These are phyloP conservation scores for Backusella luteola DNA, from an alignment of 192 early-diverging fungal genomes.

Conservation along the genomic window DNA sequence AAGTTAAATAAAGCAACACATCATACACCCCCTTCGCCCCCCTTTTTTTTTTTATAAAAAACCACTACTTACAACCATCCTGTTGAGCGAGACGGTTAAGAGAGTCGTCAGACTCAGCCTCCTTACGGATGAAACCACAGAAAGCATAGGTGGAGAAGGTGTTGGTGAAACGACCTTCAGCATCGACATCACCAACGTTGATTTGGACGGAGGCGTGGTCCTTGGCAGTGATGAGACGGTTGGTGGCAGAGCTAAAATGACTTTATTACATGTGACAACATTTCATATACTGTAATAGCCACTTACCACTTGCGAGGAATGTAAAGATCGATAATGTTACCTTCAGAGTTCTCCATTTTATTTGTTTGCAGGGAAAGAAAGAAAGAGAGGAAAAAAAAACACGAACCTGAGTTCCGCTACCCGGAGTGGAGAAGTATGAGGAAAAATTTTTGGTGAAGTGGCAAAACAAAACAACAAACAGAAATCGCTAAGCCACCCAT, in stretches of 20 bases:
- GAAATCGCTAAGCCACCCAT: neutral
- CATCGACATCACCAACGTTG: conserved; percentile 94
- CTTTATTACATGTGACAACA: neutral
- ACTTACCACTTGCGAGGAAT: conserved; percentile 92
- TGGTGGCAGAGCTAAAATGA: conserved; percentile 85
- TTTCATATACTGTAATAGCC: neutral
- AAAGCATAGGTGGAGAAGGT: conserved; percentile 86
- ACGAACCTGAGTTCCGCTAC: neutral
- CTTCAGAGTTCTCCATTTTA: conserved; percentile 52
- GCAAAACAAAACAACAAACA: neutral
- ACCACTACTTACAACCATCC: conserved; percentile 56
- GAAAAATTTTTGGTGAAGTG: neutral
- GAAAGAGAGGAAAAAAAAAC: conserved; percentile 4
- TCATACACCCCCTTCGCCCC: neutral
- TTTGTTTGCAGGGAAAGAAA: conserved; percentile 21
- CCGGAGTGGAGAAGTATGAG: neutral
- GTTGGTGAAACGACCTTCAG: conserved; percentile 71
- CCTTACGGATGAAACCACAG: conserved; percentile 87
- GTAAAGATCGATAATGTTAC: conserved; percentile 79
- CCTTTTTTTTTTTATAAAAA: neutral
- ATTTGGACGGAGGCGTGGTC: conserved; percentile 99
- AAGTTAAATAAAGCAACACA: neutral
- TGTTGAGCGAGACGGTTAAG: conserved; percentile 89
- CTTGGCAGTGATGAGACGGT: conserved; percentile 97
- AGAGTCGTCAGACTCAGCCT: conserved; percentile 94